These are phyloP conservation scores for Diplocarpon mali DNA, from an alignment of 2,329 filamentous ascomycete genomes.

Conservation along the genomic window DNA sequence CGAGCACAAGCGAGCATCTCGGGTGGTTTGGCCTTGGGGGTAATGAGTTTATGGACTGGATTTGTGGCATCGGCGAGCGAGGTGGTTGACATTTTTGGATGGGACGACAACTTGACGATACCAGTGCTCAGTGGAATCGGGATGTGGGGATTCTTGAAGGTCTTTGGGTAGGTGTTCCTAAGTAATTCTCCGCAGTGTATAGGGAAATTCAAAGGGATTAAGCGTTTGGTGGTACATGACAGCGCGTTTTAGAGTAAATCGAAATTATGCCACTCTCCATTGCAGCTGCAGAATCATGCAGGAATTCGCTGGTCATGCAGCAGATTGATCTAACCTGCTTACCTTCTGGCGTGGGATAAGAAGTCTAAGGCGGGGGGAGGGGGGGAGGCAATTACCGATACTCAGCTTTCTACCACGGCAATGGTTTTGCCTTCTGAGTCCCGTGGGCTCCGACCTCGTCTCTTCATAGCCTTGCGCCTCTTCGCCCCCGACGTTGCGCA, in stretches of 20 bases:
- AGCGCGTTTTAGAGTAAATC: constrained; percentile 12
- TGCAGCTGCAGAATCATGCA: constrained; percentile 5
- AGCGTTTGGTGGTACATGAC: constrained; percentile 15
- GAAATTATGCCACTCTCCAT: neutral
- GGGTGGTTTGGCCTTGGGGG: constrained; percentile 61
- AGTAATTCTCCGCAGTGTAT: neutral
- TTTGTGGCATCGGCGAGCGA: constrained; percentile 81
- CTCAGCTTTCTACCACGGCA: neutral
- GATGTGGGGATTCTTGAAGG: constrained; percentile 82
- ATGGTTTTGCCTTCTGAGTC: neutral
- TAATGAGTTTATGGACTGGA: constrained; percentile 82
- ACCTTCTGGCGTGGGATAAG: neutral
- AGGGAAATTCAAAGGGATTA: constrained; percentile 1
- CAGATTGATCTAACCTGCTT: constrained; percentile 5
- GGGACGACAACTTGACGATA: constrained; percentile 97
- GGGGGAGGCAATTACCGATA: neutral
- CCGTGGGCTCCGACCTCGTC: constrained; percentile 1
- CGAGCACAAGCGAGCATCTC: constrained; percentile 48
- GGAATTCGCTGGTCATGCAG: constrained; percentile 19
- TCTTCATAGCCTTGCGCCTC: constrained; percentile 7
- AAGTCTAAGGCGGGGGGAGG: neutral
- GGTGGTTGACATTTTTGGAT: constrained; percentile 80
- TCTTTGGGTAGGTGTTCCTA: constrained; percentile 48
- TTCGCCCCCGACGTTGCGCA: neutral
- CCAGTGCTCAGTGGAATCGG: constrained; percentile 81